Percentiles rank a stretch among this genome's conserved stretches.
Conservation (phyloP, 2,329 filamentous ascomycete genomes). For the Monosporascus cannonballus region DNA sequence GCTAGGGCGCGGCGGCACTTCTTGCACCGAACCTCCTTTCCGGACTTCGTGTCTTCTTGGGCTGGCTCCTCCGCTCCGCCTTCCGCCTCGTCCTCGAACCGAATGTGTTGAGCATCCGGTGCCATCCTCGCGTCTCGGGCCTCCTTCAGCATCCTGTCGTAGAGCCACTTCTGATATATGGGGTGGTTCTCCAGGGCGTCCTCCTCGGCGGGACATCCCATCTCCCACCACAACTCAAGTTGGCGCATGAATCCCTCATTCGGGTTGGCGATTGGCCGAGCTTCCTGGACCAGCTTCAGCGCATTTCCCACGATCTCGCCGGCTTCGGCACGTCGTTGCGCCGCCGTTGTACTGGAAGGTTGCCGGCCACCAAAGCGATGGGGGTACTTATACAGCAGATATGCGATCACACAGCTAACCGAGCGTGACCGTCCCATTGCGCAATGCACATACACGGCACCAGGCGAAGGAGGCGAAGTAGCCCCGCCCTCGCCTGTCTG, state of each 20-base stretch:
- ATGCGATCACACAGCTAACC: conserved; percentile 76
- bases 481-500: conserved; percentile 1
- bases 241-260: conserved; percentile 91
- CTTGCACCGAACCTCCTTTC: conserved; percentile 71
- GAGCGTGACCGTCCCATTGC: conserved; percentile 96
- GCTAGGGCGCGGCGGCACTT: conserved; percentile 72
- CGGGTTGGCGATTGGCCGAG: conserved; percentile 75
- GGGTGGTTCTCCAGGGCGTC: conserved; percentile 57
- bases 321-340: conserved; percentile 34
- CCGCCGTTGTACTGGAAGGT: conserved; percentile 35
- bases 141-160: conserved; percentile 48
- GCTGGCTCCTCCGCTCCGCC: conserved; percentile 44
- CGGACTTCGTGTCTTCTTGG: conserved; percentile 16
- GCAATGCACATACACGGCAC: conserved; percentile 59
- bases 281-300: conserved; percentile 61
- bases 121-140: conserved; percentile 68
- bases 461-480: conserved; percentile 14
- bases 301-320: conserved; percentile 51
- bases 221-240: conserved; percentile 78
- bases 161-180: conserved; percentile 69
- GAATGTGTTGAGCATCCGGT: conserved; percentile 67
- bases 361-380: conserved; percentile 39
- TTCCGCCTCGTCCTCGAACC: conserved; percentile 70
- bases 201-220: conserved; percentile 66
- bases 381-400: conserved; percentile 66